Percentiles rank a stretch among this genome's conserved stretches.
Evolutionary conservation across 306 rosid genomes (phyloP).

Genomic region (Dalbergia oliveri): DNA sequence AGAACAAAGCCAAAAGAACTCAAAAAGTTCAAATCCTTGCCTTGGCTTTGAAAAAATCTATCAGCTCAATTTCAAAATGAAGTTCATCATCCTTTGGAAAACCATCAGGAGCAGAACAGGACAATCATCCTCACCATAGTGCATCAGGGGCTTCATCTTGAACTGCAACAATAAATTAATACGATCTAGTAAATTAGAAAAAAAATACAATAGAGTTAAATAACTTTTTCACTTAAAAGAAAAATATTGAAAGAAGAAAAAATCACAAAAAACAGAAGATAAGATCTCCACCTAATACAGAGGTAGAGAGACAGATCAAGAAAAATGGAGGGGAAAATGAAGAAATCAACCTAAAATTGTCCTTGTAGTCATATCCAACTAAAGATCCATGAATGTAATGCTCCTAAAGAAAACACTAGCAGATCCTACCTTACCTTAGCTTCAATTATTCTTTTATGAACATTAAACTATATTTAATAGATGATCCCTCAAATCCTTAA

Average conservation of each 20-base stretch:
- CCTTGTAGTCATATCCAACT: constrained; percentile 7
- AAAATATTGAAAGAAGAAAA: constrained; percentile 31
- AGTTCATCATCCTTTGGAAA: constrained; percentile 94
- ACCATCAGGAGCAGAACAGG: constrained; percentile 73
- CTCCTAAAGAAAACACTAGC: constrained; percentile 22
- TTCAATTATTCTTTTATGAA: constrained; percentile 15
- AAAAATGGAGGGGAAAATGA: constrained; percentile 1
- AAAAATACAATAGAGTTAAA: constrained; percentile 18
- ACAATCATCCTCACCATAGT: constrained; percentile 91
- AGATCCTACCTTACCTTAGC: constrained; percentile 8
- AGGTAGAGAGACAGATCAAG: neutral
- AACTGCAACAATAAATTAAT: constrained; percentile 62
- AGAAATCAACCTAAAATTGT: constrained; percentile 21
- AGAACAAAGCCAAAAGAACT: constrained; percentile 17
- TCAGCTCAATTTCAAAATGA: constrained; percentile 95
- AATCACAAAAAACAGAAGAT: constrained; percentile 5
- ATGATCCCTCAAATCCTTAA: constrained; percentile 27
- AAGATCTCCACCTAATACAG: constrained; percentile 5
- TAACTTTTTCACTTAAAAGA: constrained; percentile 10
- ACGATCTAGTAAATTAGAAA: constrained; percentile 23
- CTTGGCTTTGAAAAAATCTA: constrained; percentile 90
- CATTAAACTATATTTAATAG: constrained; percentile 14
- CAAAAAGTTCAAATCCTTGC: constrained; percentile 59
- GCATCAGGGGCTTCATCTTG: constrained; percentile 93
- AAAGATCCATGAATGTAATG: constrained; percentile 25